Evolutionary conservation across 148 eudicot genomes (phyloP), one percentile per base, ranked within the genome.

Genomic region (Rhododendron ferrugineum): DNA sequence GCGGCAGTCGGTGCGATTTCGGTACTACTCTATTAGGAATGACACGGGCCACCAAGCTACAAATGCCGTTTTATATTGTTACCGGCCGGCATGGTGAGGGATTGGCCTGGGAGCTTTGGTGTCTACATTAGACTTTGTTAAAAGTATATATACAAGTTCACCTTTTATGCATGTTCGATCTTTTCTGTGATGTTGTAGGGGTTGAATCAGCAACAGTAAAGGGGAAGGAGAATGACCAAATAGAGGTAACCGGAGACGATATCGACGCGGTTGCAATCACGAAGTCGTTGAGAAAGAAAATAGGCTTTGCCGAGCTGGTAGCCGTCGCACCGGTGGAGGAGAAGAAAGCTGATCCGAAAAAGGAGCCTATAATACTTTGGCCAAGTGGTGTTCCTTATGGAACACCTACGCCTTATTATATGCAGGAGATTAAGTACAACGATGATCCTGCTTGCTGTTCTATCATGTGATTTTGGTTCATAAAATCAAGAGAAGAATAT

Each of bases 191-290:
- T 18, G 54, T 83, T 68, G 49, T 44, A 86, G 90, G 90, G 36
- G 87, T 86, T 22, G 85, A 81, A 44, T 82, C 88, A 3, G 81
- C 62, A 16, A 42, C 86, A 26, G n/a, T 89, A 32, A 23, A 28
- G 4, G 90, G 85, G 26, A 22, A 86, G 3, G 83, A 30, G 6
- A 86, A 64, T 50, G 64, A 88, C 73, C 62, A 86, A 75, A 46
- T 84, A 34, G 78, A 9, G 37, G 20, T 70, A 11, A 70, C 16
- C 7, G 75, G 75, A 70, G 75, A 30, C 0, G 40, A 70, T 0
- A 77, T 88, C 20, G 89, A 88, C 37, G 42, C 86, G 8, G 84
- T 79, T 0, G 36, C 4, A 18, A 83, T 88, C 0, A 44, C 86
- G 3, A 72, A 0, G 11, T 32, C 18, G 81, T 52, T 88, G 18